Conservation (phyloP, 2,329 filamentous ascomycete genomes). For the Arthrobotrys entomopaga region DNA sequence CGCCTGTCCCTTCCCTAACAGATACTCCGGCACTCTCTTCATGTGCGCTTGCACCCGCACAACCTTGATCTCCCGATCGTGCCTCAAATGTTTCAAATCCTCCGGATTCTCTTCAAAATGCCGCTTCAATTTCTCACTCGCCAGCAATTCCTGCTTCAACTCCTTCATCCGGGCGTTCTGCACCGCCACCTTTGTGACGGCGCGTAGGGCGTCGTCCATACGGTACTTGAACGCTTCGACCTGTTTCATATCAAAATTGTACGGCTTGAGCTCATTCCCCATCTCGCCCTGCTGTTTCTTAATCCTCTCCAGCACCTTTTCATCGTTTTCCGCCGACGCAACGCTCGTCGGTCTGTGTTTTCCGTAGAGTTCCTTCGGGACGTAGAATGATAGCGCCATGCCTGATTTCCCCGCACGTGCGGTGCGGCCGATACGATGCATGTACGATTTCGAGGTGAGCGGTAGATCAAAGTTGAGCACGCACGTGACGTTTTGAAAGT, state of each 20-base stretch:
- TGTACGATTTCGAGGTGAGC: conserved; percentile 86
- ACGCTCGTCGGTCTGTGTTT: conserved; percentile 90
- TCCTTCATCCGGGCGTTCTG: conserved; percentile 90
- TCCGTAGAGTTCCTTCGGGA: conserved; percentile 81
- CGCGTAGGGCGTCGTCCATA: conserved; percentile 88
- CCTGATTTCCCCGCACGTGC: conserved; percentile 89
- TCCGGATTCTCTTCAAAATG: conserved; percentile 98
- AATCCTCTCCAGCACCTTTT: conserved; percentile 83
- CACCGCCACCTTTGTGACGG: conserved; percentile 88
- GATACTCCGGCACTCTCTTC: conserved; percentile 92
- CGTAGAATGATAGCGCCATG: conserved; percentile 94
- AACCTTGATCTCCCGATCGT: conserved; percentile 86
- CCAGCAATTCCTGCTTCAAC: conserved; percentile 86
- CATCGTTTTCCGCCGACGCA: conserved; percentile 80
- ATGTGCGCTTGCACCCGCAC: conserved; percentile 87
- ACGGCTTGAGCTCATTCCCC: conserved; percentile 84
- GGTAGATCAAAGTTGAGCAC: conserved; percentile 98
- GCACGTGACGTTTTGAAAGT: conserved; percentile 93
- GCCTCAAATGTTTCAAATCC: conserved; percentile 84
- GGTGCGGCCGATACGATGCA: conserved; percentile 94
- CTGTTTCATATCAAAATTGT: conserved; percentile 93
- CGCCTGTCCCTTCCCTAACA: conserved; percentile 81
- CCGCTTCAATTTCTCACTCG: conserved; percentile 90
- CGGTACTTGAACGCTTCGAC: conserved; percentile 95
- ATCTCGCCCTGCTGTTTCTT: conserved; percentile 79